Evolutionary conservation across 306 rosid genomes (phyloP).

Genomic region (Prunus dulcis): DNA sequence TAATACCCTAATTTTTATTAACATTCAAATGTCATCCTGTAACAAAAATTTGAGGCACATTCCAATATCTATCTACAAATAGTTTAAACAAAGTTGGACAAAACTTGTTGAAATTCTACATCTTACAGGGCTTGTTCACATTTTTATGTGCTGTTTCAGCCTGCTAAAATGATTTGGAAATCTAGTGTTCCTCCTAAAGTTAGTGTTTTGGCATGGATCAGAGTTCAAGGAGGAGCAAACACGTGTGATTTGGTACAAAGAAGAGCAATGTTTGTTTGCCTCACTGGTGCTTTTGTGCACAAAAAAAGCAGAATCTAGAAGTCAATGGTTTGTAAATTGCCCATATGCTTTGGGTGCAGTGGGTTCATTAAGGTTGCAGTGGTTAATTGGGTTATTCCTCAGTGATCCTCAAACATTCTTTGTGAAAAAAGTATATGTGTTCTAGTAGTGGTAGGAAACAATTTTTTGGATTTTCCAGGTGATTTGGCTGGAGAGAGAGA

Average conservation of each 20-base stretch:
- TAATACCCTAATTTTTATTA: too few species aligned
- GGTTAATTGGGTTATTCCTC: not conserved
- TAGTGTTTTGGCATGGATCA: not conserved
- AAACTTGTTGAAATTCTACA: not conserved
- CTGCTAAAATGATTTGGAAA: not conserved
- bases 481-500: not conserved
- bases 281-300: not conserved
- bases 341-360: not conserved
- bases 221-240: not conserved
- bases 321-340: not conserved
- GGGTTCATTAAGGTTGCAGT: not conserved
- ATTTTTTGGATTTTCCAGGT: not conserved
- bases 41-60: too few species aligned
- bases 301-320: not conserved
- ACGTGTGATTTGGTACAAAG: not conserved
- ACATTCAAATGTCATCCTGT: too few species aligned
- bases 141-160: not conserved
- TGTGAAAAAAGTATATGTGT: not conserved
- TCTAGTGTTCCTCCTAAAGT: not conserved
- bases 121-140: not conserved
- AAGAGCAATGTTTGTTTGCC: not conserved
- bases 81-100: not conserved
- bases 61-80: not conserved
- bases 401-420: not conserved
- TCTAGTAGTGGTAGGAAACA: not conserved